Evolutionary conservation across 306 rosid genomes (phyloP).

Genomic region (Coriaria nepalensis): DNA sequence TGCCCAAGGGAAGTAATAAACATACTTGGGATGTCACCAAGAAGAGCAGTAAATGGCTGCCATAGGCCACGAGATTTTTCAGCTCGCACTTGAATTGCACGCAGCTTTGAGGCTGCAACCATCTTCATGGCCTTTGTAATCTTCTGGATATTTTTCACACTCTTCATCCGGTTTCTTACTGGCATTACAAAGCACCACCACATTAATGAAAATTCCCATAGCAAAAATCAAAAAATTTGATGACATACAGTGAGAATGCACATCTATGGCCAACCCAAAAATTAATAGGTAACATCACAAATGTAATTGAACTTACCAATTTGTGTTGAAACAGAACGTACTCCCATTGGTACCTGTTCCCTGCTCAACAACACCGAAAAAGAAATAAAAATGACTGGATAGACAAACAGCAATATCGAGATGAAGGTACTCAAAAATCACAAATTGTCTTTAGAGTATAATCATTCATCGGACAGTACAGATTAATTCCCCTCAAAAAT

Average conservation of each 20-base stretch:
- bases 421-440: background rate
- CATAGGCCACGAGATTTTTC: conserved; percentile 94
- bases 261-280: background rate
- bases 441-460: no score
- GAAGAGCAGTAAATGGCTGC: conserved; percentile 97
- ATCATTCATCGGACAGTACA: no score
- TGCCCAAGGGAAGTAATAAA: background rate
- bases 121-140: conserved; percentile 99
- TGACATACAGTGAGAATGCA: background rate
- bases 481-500: no score
- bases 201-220: no score
- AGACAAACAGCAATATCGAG: background rate
- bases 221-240: background rate
- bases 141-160: conserved; percentile 94
- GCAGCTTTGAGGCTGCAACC: conserved; percentile 97
- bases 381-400: no score
- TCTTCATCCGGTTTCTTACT: conserved; percentile 95
- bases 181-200: conserved; percentile 5
- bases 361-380: conserved; percentile 25
- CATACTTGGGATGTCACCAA: conserved; percentile 82
- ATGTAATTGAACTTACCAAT: conserved; percentile 37
- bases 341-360: conserved; percentile 53
- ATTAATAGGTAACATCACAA: background rate
- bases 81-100: conserved; percentile 73
- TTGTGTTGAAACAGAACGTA: conserved; percentile 90